A percentile compares a stretch with the other conserved stretches of the same genome.
Conservation (phyloP, 768 basidiomycete genomes). For the Leccinellum rugosiceps region DNA sequence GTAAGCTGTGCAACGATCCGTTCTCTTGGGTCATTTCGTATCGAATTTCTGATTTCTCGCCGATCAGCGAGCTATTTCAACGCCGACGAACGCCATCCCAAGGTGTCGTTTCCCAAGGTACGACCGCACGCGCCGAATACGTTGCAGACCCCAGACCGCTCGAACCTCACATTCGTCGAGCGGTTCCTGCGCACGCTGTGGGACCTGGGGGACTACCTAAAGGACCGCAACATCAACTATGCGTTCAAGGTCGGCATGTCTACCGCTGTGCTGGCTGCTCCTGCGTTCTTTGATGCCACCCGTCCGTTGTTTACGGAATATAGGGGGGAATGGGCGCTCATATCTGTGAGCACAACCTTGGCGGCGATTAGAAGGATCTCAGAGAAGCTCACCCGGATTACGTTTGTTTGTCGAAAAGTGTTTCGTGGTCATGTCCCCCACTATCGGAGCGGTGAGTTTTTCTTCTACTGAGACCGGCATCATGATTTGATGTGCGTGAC, state of each 20-base stretch:
- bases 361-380: conserved; percentile 12
- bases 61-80: conserved; percentile 51
- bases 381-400: conserved; percentile 4
- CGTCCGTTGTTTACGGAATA: conserved; percentile 77
- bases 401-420: conserved; percentile 41
- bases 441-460: conserved; percentile 72
- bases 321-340: conserved; percentile 93
- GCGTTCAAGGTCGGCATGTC: conserved; percentile 86
- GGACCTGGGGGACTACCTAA: conserved; percentile 61
- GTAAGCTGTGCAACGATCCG: conserved; percentile 31
- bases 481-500: conserved; percentile 11
- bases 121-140: conserved; percentile 83
- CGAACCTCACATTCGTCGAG: conserved; percentile 57
- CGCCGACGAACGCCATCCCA: conserved; percentile 43
- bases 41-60: conserved; percentile 5
- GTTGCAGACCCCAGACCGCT: conserved; percentile 68
- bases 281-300: conserved; percentile 82
- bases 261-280: conserved; percentile 76
- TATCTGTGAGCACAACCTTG: conserved; percentile 57
- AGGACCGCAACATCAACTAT: conserved; percentile 78
- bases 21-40: not conserved
- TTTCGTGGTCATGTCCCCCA: conserved; percentile 89
- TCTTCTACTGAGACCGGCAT: not conserved
- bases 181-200: conserved; percentile 69
- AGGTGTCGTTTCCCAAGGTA: conserved; percentile 76